Evolutionary conservation across 805 yeast species (phyloP).

Genomic region (Starmerella geochares): DNA sequence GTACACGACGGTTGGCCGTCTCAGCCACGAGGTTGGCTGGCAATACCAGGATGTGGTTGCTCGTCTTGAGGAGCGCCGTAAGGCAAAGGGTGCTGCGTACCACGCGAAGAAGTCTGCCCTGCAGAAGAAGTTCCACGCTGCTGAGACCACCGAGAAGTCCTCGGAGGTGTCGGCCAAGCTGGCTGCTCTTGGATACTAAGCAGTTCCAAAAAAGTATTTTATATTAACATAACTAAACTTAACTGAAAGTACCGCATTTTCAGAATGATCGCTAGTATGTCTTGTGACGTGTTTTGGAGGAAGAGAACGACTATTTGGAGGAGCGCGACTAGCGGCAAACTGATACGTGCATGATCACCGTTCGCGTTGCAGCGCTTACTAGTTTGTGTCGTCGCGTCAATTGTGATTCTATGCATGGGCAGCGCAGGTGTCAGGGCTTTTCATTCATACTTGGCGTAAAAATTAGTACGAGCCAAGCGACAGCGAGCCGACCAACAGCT

Average conservation of each 20-base stretch:
- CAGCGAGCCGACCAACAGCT: no score
- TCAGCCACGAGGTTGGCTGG: slow-evolving; percentile 97
- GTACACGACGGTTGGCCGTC: slow-evolving; percentile 96
- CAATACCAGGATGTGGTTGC: slow-evolving; percentile 97
- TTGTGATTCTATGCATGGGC: no score
- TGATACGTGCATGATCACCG: no score
- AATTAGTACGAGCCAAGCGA: no score
- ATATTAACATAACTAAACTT: slow-evolving; percentile 8
- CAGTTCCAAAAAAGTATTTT: slow-evolving; percentile 23
- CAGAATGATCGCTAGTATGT: background rate
- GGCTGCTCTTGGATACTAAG: slow-evolving; percentile 95
- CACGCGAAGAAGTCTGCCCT: slow-evolving; percentile 97
- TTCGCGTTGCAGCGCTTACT: no score
- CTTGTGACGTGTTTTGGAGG: no score
- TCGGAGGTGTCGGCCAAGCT: slow-evolving; percentile 86
- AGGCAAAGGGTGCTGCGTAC: slow-evolving; percentile 97
- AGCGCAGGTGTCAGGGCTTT: no score
- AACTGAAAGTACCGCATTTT: slow-evolving; percentile 9
- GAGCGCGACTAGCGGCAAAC: no score
- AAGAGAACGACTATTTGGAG: no score
- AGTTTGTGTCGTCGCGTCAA: no score
- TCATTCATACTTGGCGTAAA: no score
- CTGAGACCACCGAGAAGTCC: slow-evolving; percentile 77
- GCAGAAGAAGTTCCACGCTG: slow-evolving; percentile 81
- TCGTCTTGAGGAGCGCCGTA: slow-evolving; percentile 98